Conservation (phyloP, 106 monocot species). For the Platanthera zijinensis region DNA sequence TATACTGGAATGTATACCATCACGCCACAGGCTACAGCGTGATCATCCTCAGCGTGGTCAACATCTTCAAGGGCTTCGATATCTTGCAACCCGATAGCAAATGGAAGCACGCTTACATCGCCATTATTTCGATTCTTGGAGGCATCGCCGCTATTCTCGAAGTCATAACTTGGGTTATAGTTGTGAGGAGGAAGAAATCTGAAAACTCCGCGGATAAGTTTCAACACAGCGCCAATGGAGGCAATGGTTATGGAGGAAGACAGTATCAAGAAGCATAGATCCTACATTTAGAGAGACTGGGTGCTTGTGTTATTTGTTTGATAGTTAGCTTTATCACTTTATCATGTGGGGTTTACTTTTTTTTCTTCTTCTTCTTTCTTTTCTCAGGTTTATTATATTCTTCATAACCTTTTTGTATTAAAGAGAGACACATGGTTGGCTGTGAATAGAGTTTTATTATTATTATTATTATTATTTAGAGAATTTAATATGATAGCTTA, state of each 20-base stretch:
- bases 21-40: slow-evolving; percentile 51
- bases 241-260: slow-evolving; percentile 3
- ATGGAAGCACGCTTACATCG: slow-evolving; percentile 65
- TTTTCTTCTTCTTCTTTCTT: no score
- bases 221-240: slow-evolving; percentile 17
- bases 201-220: slow-evolving; percentile 18
- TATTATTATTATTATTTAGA: no score
- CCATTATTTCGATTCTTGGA: slow-evolving; percentile 32
- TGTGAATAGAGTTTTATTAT: no score
- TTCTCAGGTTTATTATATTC: no score
- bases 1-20: slow-evolving; percentile 84
- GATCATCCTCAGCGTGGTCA: slow-evolving; percentile 48
- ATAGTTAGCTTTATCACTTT: neutral
- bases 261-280: slow-evolving; percentile 6
- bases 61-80: slow-evolving; percentile 78
- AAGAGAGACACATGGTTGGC: no score
- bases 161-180: slow-evolving; percentile 49
- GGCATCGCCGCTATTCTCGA: slow-evolving; percentile 47
- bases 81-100: slow-evolving; percentile 52
- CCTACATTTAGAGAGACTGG: neutral
- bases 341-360: neutral
- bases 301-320: neutral
- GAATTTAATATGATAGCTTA: no score
- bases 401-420: no score
- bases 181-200: slow-evolving; percentile 26